phyloP scores from a whole-genome alignment of 2,329 filamentous ascomycete genomes.

The Epichloe amarillans region DNA sequence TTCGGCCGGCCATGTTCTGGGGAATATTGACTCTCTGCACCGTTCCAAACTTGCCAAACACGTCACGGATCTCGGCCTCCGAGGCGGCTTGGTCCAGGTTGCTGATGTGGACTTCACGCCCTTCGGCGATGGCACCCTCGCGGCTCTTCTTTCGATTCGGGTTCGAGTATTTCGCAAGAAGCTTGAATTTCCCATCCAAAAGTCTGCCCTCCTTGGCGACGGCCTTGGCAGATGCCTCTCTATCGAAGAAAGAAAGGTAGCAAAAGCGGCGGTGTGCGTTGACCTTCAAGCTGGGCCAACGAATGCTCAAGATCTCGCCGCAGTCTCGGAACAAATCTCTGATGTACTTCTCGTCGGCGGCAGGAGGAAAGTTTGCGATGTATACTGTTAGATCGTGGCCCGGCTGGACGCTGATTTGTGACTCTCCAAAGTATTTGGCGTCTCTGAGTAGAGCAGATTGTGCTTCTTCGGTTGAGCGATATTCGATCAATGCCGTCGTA shows the following conservation, averaged over 20 bases:
- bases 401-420: slow-evolving; percentile 58
- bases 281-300: slow-evolving; percentile 83
- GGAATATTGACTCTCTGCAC: slow-evolving; percentile 63
- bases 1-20: slow-evolving; percentile 51
- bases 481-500: slow-evolving; percentile 69
- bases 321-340: slow-evolving; percentile 56
- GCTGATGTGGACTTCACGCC: slow-evolving; percentile 69
- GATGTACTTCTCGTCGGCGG: slow-evolving; percentile 58
- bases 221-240: slow-evolving; percentile 55
- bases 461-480: slow-evolving; percentile 67
- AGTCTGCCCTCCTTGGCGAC: slow-evolving; percentile 58
- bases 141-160: slow-evolving; percentile 66
- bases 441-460: slow-evolving; percentile 69
- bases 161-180: slow-evolving; percentile 74
- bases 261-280: slow-evolving; percentile 87
- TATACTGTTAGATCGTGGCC: slow-evolving; percentile 74
- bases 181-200: slow-evolving; percentile 52
- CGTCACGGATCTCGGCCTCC: slow-evolving; percentile 54
- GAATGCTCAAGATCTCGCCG: slow-evolving; percentile 72
- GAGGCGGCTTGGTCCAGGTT: slow-evolving; percentile 49
- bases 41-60: slow-evolving; percentile 64
- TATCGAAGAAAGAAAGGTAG: slow-evolving; percentile 76
- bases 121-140: slow-evolving; percentile 70
- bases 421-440: slow-evolving; percentile 63
- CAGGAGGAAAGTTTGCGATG: slow-evolving; percentile 77